phyloP scores from a whole-genome alignment of 805 yeast genomes.

The Candida corydali region DNA sequence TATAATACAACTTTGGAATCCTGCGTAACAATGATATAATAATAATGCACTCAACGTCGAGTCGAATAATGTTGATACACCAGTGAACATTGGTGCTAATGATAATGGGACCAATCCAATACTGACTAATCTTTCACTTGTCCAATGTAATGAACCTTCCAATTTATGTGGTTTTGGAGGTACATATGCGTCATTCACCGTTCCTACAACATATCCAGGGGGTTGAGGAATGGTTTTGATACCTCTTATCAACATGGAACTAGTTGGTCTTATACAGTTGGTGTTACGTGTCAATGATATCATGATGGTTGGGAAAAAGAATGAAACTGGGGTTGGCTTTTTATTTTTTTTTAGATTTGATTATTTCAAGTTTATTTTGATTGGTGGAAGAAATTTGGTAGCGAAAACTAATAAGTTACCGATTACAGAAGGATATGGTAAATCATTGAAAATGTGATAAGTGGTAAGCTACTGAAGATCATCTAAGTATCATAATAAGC shows the following conservation, averaged over 20 bases:
- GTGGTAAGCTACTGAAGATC: too few species aligned
- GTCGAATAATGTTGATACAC: conserved; percentile 51
- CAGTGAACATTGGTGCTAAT: conserved; percentile 56
- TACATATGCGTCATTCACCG: conserved; percentile 68
- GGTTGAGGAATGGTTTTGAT: conserved; percentile 60
- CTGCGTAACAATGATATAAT: conserved; percentile 63
- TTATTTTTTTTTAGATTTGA: conserved; percentile 1
- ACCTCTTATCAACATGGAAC: conserved; percentile 23
- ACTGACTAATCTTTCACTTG: conserved; percentile 59
- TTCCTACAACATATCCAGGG: conserved; percentile 68
- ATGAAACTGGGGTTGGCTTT: conserved; percentile 5
- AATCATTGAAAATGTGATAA: too few species aligned
- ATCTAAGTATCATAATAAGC: too few species aligned
- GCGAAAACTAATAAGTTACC: too few species aligned
- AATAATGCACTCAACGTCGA: conserved; percentile 51
- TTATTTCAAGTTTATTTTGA: conserved; percentile 4
- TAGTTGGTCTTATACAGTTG: not conserved
- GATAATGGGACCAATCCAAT: conserved; percentile 61
- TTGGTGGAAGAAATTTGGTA: conserved; percentile 6
- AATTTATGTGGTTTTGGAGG: conserved; percentile 51
- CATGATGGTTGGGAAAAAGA: not conserved
- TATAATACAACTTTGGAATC: conserved; percentile 71
- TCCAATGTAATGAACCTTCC: conserved; percentile 76
- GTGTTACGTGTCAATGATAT: conserved; percentile 4
- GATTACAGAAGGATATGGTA: too few species aligned